Evolutionary conservation across 306 rosid genomes (phyloP).

Genomic region (Vigna reflexopilosa): DNA sequence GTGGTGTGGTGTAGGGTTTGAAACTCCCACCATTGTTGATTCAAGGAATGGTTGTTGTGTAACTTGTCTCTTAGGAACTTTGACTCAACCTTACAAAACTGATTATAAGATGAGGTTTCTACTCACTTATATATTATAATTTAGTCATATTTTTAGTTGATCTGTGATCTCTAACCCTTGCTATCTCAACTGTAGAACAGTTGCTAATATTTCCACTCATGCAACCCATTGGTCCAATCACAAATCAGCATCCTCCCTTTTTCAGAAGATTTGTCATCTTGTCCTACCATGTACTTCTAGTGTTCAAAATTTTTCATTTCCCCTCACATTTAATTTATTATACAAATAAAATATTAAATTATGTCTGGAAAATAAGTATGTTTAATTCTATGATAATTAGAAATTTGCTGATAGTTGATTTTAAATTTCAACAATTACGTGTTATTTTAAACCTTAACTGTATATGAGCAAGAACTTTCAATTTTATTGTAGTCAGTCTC

Average conservation of each 20-base stretch:
- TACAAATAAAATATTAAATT: conserved; percentile 7
- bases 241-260: background rate
- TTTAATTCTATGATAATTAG: conserved; percentile 26
- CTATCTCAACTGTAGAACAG: background rate
- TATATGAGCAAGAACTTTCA: conserved; percentile 9
- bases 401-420: conserved; percentile 15
- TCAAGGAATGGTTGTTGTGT: background rate
- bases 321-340: background rate
- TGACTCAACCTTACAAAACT: no score
- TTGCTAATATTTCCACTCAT: background rate
- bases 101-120: no score
- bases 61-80: background rate
- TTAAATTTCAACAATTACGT: conserved; percentile 17
- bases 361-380: conserved; percentile 22
- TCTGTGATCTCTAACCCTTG: no score
- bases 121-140: no score
- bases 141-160: no score
- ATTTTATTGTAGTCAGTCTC: conserved; percentile 17
- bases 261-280: background rate
- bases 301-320: background rate
- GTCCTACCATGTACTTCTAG: conserved; percentile 30
- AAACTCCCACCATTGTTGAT: background rate
- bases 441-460: conserved; percentile 17
- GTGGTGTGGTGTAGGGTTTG: background rate
- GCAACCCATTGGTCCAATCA: conserved; percentile 33